phyloP scores from a whole-genome alignment of 225 moss, liverwort and hornwort species.

The Sphagnum tenellum region DNA sequence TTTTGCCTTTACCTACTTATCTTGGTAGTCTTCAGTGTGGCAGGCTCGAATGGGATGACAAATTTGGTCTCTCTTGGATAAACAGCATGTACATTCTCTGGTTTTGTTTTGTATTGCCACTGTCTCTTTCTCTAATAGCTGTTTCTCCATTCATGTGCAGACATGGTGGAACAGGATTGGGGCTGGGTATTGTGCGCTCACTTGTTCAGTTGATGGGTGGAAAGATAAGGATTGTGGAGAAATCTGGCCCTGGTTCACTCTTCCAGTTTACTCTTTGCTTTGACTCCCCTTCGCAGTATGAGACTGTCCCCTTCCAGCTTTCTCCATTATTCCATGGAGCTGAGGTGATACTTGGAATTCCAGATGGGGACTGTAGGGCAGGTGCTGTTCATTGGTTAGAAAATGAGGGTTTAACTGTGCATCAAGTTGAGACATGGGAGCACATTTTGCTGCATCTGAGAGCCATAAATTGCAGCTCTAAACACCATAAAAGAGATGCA shows the following conservation, averaged over 20 bases:
- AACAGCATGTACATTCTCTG: too few relatives aligned
- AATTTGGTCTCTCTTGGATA: too few relatives aligned
- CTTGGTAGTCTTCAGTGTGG: too few relatives aligned
- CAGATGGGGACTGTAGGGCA: slow-evolving; percentile 56
- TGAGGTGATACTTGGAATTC: slow-evolving; percentile 59
- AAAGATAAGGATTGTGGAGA: slow-evolving; percentile 57
- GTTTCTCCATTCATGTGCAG: slow-evolving; percentile 16
- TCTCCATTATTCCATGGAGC: slow-evolving; percentile 33
- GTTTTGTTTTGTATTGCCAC: too few relatives aligned
- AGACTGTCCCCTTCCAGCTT: slow-evolving; percentile 23
- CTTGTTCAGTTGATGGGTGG: slow-evolving; percentile 78
- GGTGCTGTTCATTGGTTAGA: slow-evolving; percentile 60
- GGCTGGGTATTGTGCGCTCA: slow-evolving; percentile 64
- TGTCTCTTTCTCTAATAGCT: too few relatives aligned
- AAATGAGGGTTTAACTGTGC: slow-evolving; percentile 51
- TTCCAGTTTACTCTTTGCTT: slow-evolving; percentile 69
- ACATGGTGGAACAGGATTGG: slow-evolving; percentile 76
- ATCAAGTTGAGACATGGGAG: slow-evolving; percentile 54
- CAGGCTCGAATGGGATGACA: too few relatives aligned
- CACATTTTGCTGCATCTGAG: slow-evolving; percentile 51
- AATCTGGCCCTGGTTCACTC: slow-evolving; percentile 45
- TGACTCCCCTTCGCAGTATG: slow-evolving; percentile 32
- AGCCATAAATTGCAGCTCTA: slow-evolving; percentile 23
- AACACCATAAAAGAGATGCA: slow-evolving; percentile 9
- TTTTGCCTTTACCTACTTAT: too few relatives aligned